phyloP scores from a whole-genome alignment of 805 yeast species.

The Cyberlindnera saturnus region DNA sequence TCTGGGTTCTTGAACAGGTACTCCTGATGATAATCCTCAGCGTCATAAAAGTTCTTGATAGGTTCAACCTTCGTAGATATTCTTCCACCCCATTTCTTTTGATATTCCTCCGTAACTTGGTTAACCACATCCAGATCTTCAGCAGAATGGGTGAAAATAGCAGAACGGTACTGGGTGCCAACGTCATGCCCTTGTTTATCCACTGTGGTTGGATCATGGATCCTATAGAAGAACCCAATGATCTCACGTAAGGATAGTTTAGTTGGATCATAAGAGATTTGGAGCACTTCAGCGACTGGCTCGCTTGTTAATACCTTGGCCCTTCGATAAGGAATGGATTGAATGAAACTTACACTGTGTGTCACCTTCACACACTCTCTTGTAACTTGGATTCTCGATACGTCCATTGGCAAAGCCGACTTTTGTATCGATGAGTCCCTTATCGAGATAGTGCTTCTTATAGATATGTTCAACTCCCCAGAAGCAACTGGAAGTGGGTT shows the following conservation, averaged over 20 bases:
- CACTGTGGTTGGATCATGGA: conserved; percentile 89
- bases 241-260: conserved; percentile 53
- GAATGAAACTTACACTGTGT: conserved; percentile 38
- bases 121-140: conserved; percentile 41
- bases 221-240: conserved; percentile 78
- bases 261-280: conserved; percentile 74
- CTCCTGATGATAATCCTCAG: conserved; percentile 91
- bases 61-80: conserved; percentile 71
- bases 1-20: conserved; percentile 74
- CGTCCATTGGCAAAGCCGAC: conserved; percentile 92
- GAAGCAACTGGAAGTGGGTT: conserved; percentile 44
- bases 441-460: conserved; percentile 57
- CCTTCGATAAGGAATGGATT: too few relatives aligned
- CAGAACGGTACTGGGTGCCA: conserved; percentile 90
- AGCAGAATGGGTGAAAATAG: conserved; percentile 55
- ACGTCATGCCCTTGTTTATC: conserved; percentile 82
- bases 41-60: conserved; percentile 72
- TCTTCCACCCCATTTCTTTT: conserved; percentile 61
- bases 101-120: conserved; percentile 45
- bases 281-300: conserved; percentile 67
- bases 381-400: conserved; percentile 48
- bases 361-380: conserved; percentile 67
- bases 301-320: too few relatives aligned
- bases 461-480: conserved; percentile 89
- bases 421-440: conserved; percentile 65